Evolutionary conservation across 2,329 filamentous ascomycete species (phyloP).

Genomic region (Ascosphaera aggregata): DNA sequence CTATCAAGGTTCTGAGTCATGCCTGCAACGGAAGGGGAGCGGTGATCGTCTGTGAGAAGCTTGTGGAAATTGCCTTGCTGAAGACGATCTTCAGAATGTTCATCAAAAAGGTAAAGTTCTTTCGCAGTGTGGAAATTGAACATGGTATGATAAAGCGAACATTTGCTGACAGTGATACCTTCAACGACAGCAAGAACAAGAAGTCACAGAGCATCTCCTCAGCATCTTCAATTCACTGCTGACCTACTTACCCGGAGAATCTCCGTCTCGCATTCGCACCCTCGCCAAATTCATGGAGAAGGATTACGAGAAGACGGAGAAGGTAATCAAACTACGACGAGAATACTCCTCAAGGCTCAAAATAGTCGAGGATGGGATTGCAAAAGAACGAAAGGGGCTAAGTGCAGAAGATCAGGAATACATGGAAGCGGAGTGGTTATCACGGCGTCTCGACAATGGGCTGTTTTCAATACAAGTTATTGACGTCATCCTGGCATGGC

Average conservation of each 20-base stretch:
- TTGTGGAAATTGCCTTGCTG: conserved; percentile 66
- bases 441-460: conserved; percentile 57
- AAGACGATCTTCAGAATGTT: conserved; percentile 72
- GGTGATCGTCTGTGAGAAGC: conserved; percentile 41
- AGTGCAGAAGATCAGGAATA: conserved; percentile 36
- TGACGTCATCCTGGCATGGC: conserved; percentile 72
- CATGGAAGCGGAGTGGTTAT: conserved; percentile 47
- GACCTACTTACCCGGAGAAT: conserved; percentile 53
- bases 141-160: neutral
- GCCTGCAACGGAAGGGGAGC: conserved; percentile 38
- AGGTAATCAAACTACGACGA: conserved; percentile 45
- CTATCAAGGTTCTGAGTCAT: conserved; percentile 67
- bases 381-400: conserved; percentile 29
- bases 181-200: conserved; percentile 30
- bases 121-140: neutral
- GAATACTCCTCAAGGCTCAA: conserved; percentile 43
- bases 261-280: conserved; percentile 53
- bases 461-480: conserved; percentile 58
- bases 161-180: conserved; percentile 5
- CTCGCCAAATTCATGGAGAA: conserved; percentile 93
- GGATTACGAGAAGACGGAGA: conserved; percentile 62
- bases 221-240: conserved; percentile 69
- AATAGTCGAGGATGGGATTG: conserved; percentile 39
- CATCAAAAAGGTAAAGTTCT: conserved; percentile 41
- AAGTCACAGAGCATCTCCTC: conserved; percentile 55